Percentiles rank a stretch among this genome's conserved stretches.
These are phyloP conservation scores for Aspergillus floridensis DNA, from an alignment of 2,329 filamentous ascomycete species.

Conservation along the genomic window DNA sequence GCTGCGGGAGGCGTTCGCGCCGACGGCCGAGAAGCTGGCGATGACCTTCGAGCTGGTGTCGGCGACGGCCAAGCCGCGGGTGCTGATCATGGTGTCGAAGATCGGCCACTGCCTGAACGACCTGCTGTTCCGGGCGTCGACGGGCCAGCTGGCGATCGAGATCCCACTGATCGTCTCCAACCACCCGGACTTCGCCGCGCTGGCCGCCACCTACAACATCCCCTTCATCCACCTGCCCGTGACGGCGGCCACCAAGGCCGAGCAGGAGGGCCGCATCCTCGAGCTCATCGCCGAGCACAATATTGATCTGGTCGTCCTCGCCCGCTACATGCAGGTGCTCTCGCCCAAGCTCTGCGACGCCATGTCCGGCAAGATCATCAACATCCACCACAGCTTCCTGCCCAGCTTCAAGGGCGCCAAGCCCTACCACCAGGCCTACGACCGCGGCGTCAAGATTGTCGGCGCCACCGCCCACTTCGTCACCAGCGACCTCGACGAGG, in stretches of 20 bases:
- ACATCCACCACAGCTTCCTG: conserved; percentile 86
- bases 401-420: conserved; percentile 85
- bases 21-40: conserved; percentile 61
- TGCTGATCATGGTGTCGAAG: conserved; percentile 87
- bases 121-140: conserved; percentile 74
- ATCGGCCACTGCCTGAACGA: conserved; percentile 85
- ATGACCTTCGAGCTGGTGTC: conserved; percentile 72
- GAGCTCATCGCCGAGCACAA: conserved; percentile 66
- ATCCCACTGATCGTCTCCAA: conserved; percentile 79
- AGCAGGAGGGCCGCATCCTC: conserved; percentile 70
- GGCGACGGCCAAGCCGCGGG: conserved; percentile 66
- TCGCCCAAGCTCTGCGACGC: conserved; percentile 70
- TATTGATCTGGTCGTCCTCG: conserved; percentile 76
- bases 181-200: conserved; percentile 68
- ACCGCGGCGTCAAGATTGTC: conserved; percentile 84
- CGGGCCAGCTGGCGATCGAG: conserved; percentile 70
- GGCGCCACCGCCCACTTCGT: conserved; percentile 84
- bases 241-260: conserved; percentile 70
- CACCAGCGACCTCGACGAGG: conserved; percentile 79
- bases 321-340: conserved; percentile 85
- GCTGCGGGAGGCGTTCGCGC: conserved; percentile 56
- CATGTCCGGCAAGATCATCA: conserved; percentile 86
- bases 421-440: conserved; percentile 84
- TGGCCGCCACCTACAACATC: conserved; percentile 72
- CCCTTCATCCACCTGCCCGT: conserved; percentile 80